phyloP scores from a whole-genome alignment of 257 asterid species.

The Solanum infundibuliforme region DNA sequence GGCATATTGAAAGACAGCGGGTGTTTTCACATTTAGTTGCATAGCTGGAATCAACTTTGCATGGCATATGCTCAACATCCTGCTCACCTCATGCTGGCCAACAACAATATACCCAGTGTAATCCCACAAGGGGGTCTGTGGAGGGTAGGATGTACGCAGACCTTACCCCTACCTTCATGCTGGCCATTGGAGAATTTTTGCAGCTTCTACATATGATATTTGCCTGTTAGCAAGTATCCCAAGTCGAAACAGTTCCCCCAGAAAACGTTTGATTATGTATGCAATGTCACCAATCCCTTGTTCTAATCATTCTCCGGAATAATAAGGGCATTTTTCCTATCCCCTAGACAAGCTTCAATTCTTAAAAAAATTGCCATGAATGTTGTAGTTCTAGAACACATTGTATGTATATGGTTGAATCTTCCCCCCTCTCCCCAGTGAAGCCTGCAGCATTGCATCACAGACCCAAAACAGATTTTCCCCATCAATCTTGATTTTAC shows the following conservation, averaged over 20 bases:
- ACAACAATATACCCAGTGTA: neutral
- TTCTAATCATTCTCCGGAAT: neutral
- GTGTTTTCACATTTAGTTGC: neutral
- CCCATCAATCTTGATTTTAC: neutral
- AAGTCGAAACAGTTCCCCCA: neutral
- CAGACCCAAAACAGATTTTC: neutral
- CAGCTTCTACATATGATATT: neutral
- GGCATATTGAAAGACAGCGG: neutral
- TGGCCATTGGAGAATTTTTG: neutral
- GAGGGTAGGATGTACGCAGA: neutral
- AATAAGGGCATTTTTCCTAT: neutral
- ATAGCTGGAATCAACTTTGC: neutral
- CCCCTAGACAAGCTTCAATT: neutral
- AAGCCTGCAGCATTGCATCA: neutral
- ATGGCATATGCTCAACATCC: neutral
- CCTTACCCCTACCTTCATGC: neutral
- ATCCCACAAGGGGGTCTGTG: neutral
- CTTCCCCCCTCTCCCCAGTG: neutral
- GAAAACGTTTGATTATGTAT: neutral
- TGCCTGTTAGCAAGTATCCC: neutral
- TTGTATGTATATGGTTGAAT: neutral
- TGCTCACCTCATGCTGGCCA: neutral
- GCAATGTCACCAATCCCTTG: neutral
- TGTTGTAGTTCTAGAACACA: neutral
- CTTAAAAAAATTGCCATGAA: neutral